phyloP scores from a whole-genome alignment of 495 filamentous ascomycete genomes.

The Cercophora samala region DNA sequence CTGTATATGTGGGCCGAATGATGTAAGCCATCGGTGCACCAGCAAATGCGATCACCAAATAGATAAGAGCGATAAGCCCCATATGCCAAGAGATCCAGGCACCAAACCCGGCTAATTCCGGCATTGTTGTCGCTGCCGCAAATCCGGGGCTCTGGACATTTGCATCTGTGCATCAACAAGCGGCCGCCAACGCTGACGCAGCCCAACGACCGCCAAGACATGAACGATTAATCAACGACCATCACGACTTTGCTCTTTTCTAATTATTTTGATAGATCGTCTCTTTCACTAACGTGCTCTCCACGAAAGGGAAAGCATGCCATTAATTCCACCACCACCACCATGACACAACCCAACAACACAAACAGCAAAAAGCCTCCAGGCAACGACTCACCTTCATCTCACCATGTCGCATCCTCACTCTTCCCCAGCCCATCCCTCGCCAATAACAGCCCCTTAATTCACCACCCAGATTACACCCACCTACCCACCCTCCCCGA shows the following conservation, averaged over 20 bases:
- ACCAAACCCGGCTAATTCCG: slow-evolving; percentile 10
- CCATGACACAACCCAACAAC: slow-evolving; percentile 13
- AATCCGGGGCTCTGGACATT: background rate
- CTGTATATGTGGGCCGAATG: too few species aligned
- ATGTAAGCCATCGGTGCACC: too few species aligned
- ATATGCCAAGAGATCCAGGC: background rate
- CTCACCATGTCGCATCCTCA: background rate
- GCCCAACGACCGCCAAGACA: background rate
- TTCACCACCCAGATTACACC: background rate
- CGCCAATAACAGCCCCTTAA: slow-evolving; percentile 24
- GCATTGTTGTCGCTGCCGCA: background rate
- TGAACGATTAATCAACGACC: background rate
- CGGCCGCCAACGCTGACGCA: background rate
- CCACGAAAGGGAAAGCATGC: background rate
- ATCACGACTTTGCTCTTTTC: background rate
- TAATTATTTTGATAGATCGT: background rate
- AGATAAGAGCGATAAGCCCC: background rate
- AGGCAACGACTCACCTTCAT: slow-evolving; percentile 4
- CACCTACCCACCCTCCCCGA: slow-evolving; percentile 39
- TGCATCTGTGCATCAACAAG: background rate
- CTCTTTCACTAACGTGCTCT: background rate
- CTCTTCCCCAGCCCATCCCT: background rate
- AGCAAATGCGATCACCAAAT: too few species aligned
- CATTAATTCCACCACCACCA: background rate
- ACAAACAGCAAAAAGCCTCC: background rate